These are phyloP conservation scores for Fusarium subtropicale DNA, from an alignment of 2,329 filamentous ascomycete species.

Conservation along the genomic window DNA sequence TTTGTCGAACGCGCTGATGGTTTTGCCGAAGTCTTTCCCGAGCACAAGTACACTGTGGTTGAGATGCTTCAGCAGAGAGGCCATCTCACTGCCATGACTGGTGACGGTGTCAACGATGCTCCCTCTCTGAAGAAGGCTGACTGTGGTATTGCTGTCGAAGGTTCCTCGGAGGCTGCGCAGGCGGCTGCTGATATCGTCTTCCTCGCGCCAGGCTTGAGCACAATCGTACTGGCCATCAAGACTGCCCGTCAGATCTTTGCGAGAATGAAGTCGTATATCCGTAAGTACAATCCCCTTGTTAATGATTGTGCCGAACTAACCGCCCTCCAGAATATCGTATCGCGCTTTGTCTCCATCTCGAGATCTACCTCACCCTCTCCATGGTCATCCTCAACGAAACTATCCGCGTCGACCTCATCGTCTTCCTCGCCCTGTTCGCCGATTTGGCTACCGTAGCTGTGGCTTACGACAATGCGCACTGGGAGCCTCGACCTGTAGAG, in stretches of 20 bases:
- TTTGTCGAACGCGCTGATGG: slow-evolving; percentile 34
- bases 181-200: slow-evolving; percentile 32
- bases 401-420: slow-evolving; percentile 13
- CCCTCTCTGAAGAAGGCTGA: slow-evolving; percentile 23
- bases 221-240: slow-evolving; percentile 5
- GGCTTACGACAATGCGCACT: slow-evolving; percentile 36
- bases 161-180: slow-evolving; percentile 25
- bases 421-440: slow-evolving; percentile 11
- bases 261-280: slow-evolving; percentile 35
- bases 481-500: slow-evolving; percentile 19
- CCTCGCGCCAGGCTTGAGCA: slow-evolving; percentile 4
- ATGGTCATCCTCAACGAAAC: slow-evolving; percentile 38
- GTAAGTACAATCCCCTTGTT: background rate
- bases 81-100: slow-evolving; percentile 27
- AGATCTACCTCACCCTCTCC: slow-evolving; percentile 20
- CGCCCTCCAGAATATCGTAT: slow-evolving; percentile 13
- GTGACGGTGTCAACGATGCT: slow-evolving; percentile 24
- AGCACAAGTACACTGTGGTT: slow-evolving; percentile 28
- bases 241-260: slow-evolving; percentile 24
- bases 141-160: slow-evolving; percentile 29
- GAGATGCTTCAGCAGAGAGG: slow-evolving; percentile 32
- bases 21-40: slow-evolving; percentile 23
- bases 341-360: slow-evolving; percentile 17
- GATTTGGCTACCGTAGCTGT: slow-evolving; percentile 26
- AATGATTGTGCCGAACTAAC: background rate